Evolutionary conservation across 208 protist species (phyloP).

Genomic region (Balamuthia mandrillaris): DNA sequence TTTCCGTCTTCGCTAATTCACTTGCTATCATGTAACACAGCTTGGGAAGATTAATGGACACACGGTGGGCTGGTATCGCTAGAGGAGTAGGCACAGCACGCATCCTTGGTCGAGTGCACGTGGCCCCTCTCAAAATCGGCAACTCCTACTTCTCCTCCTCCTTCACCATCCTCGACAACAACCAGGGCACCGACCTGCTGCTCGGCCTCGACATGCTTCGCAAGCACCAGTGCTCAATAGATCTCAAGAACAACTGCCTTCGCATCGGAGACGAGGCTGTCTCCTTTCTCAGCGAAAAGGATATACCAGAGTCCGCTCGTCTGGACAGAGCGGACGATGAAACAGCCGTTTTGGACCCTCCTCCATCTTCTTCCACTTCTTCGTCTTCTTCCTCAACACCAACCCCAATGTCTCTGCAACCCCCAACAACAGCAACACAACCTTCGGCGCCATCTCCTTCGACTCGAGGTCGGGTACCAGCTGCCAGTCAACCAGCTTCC

Average conservation of each 20-base stretch:
- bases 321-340: too few relatives aligned
- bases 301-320: slow-evolving; percentile 37
- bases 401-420: too few relatives aligned
- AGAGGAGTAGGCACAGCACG: slow-evolving; percentile 82
- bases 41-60: slow-evolving; percentile 83
- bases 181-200: slow-evolving; percentile 82
- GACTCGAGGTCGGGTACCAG: too few relatives aligned
- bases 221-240: slow-evolving; percentile 71
- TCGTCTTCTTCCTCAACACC: too few relatives aligned
- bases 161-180: slow-evolving; percentile 83
- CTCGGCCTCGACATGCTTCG: slow-evolving; percentile 90
- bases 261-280: slow-evolving; percentile 57
- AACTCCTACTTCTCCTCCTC: slow-evolving; percentile 76
- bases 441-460: too few relatives aligned
- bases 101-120: slow-evolving; percentile 89
- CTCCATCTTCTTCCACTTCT: too few relatives aligned
- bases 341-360: too few relatives aligned
- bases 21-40: neutral
- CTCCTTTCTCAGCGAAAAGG: slow-evolving; percentile 58
- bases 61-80: slow-evolving; percentile 76
- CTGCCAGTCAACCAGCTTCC: too few relatives aligned
- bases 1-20: neutral
- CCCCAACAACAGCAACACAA: too few relatives aligned
- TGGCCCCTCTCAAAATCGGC: slow-evolving; percentile 76
- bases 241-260: slow-evolving; percentile 57